phyloP scores from a whole-genome alignment of 257 asterid species.

The Cinchona pubescens region DNA sequence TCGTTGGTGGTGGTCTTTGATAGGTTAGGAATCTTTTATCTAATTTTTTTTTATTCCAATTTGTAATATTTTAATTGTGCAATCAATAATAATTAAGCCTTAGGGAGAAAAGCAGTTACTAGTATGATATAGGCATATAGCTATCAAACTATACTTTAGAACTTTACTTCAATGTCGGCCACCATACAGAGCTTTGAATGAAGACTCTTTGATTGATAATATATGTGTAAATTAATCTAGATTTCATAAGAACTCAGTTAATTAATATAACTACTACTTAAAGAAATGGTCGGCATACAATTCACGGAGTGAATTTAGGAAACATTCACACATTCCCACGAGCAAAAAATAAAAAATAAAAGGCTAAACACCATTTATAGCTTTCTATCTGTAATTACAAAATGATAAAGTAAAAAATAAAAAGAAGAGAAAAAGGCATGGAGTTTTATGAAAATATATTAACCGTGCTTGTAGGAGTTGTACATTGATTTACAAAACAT shows the following conservation, averaged over 20 bases:
- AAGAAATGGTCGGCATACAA: conserved; percentile 15
- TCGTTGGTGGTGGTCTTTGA: too few species aligned
- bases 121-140: background rate
- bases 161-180: conserved; percentile 20
- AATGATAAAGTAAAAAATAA: too few species aligned
- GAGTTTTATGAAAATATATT: too few species aligned
- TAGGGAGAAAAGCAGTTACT: background rate
- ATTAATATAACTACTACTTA: background rate
- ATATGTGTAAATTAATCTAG: background rate
- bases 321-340: background rate
- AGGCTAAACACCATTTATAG: too few species aligned
- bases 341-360: background rate
- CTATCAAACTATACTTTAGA: background rate
- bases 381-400: too few species aligned
- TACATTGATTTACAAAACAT: background rate
- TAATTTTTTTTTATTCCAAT: too few species aligned
- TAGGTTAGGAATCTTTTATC: too few species aligned
- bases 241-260: background rate
- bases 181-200: conserved; percentile 18
- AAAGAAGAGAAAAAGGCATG: too few species aligned
- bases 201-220: conserved; percentile 4
- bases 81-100: background rate
- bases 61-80: too few species aligned
- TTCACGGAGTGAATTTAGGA: background rate
- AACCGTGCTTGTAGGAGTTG: background rate